These are phyloP conservation scores for Hygrophorus pudorinus DNA, from an alignment of 768 basidiomycete genomes.

Conservation along the genomic window DNA sequence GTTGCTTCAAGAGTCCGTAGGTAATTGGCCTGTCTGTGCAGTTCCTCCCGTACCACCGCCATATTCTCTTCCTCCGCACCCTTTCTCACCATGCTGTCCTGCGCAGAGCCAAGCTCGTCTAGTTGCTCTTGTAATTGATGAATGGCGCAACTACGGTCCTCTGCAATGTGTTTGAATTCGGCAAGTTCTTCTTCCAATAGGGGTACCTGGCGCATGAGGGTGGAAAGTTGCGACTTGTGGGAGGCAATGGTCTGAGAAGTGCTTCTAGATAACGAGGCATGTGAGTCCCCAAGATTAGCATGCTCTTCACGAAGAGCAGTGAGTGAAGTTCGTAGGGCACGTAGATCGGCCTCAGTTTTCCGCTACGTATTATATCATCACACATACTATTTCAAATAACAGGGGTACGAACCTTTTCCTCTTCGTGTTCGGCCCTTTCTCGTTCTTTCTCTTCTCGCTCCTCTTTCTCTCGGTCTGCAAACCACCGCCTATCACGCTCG, in stretches of 20 bases:
- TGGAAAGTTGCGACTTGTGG: conserved; percentile 41
- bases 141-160: conserved; percentile 30
- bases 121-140: conserved; percentile 37
- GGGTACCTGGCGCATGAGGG: conserved; percentile 34
- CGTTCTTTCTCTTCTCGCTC: conserved; percentile 60
- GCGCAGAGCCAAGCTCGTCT: conserved; percentile 31
- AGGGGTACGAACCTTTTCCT: conserved; percentile 46
- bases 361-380: conserved; percentile 22
- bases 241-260: conserved; percentile 39
- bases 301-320: conserved; percentile 44
- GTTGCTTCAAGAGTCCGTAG: conserved; percentile 47
- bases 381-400: not conserved
- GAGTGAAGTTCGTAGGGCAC: conserved; percentile 38
- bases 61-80: conserved; percentile 40
- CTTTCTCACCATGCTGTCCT: conserved; percentile 18
- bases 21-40: conserved; percentile 56
- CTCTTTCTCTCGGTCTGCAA: conserved; percentile 57
- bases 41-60: conserved; percentile 55
- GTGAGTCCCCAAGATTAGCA: conserved; percentile 50
- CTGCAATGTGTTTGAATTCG: conserved; percentile 29
- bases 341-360: conserved; percentile 40
- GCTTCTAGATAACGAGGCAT: conserved; percentile 35
- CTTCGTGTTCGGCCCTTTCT: conserved; percentile 37
- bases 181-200: conserved; percentile 39
- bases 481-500: conserved; percentile 59